Evolutionary conservation across 1,139 yeast species (phyloP).

Genomic region (Geotrichum candidum): DNA sequence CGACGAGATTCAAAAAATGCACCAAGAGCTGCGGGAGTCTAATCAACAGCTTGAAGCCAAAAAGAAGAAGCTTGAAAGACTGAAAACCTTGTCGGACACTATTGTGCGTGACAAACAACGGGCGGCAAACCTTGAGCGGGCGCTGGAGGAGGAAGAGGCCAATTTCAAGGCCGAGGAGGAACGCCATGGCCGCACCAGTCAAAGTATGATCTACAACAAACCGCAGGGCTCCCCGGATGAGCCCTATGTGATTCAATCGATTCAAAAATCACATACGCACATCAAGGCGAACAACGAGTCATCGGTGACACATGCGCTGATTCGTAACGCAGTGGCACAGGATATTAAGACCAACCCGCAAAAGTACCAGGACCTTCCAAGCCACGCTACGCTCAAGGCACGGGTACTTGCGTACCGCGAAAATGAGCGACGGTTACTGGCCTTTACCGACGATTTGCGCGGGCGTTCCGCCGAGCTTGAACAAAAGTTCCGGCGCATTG

Average conservation of each 20-base stretch:
- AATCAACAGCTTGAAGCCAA: slow-evolving; percentile 43
- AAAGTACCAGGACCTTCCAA: slow-evolving; percentile 42
- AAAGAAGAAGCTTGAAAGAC: slow-evolving; percentile 41
- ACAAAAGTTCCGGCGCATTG: slow-evolving; percentile 79
- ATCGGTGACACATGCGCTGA: neutral
- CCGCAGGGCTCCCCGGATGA: slow-evolving; percentile 22
- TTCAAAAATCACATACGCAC: neutral
- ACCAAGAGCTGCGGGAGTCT: slow-evolving; percentile 45
- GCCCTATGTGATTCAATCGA: slow-evolving; percentile 40
- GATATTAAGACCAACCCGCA: slow-evolving; percentile 2
- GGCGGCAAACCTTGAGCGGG: slow-evolving; percentile 49
- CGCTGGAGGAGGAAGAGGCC: slow-evolving; percentile 52
- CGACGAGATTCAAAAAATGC: slow-evolving; percentile 42
- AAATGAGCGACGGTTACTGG: slow-evolving; percentile 50
- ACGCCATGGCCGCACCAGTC: slow-evolving; percentile 18
- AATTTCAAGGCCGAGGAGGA: slow-evolving; percentile 41
- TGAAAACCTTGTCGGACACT: slow-evolving; percentile 40
- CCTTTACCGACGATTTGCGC: slow-evolving; percentile 45
- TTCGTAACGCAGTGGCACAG: slow-evolving; percentile 1
- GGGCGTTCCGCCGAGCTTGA: slow-evolving; percentile 61
- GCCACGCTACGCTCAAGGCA: slow-evolving; percentile 60
- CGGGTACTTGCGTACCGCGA: slow-evolving; percentile 73
- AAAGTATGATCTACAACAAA: neutral
- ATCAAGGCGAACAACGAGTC: slow-evolving; percentile 1
- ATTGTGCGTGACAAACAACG: slow-evolving; percentile 47